phyloP scores from a whole-genome alignment of 2,329 filamentous ascomycete species.

The Periconia sp. region DNA sequence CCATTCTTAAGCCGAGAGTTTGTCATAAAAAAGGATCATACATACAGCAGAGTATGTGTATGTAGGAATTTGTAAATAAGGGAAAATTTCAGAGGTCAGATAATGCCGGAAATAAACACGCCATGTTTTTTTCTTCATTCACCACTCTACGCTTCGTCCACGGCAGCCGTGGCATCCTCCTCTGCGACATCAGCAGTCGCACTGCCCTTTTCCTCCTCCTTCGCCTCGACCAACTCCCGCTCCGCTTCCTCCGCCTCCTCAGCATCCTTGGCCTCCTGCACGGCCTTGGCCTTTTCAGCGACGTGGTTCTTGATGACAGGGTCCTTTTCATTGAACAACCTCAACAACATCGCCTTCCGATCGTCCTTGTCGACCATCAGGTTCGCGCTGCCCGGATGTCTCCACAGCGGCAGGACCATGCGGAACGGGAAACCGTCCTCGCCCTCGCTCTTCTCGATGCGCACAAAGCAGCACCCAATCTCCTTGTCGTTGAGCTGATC shows the following conservation, averaged over 20 bases:
- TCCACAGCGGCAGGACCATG: slow-evolving; percentile 91
- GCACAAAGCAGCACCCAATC: slow-evolving; percentile 87
- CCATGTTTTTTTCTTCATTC: no score
- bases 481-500: slow-evolving; percentile 77
- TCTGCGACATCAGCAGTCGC: not conserved
- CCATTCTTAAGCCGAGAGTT: no score
- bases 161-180: not conserved
- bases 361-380: slow-evolving; percentile 99
- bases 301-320: slow-evolving; percentile 63
- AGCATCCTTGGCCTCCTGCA: slow-evolving; percentile 15
- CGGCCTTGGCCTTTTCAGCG: slow-evolving; percentile 34
- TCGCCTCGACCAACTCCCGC: not conserved
- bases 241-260: slow-evolving; percentile 12
- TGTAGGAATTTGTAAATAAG: no score
- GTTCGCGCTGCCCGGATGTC: slow-evolving; percentile 87
- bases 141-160: not conserved
- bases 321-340: slow-evolving; percentile 86
- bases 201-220: not conserved
- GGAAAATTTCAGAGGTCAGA: no score
- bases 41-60: no score
- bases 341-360: slow-evolving; percentile 82
- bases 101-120: no score
- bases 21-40: no score
- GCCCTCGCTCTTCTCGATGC: slow-evolving; percentile 72
- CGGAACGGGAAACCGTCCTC: slow-evolving; percentile 68